Evolutionary conservation across 495 filamentous ascomycete genomes (phyloP), one percentile per base, ranked within the genome.

Genomic region (Penicillium bovifimosum): DNA sequence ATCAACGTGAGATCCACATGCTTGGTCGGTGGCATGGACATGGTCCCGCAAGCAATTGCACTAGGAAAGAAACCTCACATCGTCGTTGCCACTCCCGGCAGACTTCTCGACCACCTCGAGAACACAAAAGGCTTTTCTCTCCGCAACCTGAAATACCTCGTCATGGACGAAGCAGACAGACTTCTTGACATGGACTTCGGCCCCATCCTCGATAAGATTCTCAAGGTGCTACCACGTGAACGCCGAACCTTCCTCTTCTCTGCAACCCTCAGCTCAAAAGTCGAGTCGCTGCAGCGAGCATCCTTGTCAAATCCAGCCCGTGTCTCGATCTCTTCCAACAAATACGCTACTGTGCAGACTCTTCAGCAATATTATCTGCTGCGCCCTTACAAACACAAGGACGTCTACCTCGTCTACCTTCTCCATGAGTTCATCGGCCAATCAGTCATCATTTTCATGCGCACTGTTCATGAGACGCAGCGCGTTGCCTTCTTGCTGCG

Each of bases 71-170:
- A 90, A 52, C 92, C 92, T 3, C 92, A 97, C 53, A 83, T 96
- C 10, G 66, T 96, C 31, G 74, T 79, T 40, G 93, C 92, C 0
- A 96, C 93, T 0, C 93, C 93, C 0, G 92, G 93, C 42, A 82
- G 93, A 46, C 71, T 98, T 9, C 75, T 96, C 2, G 93, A 98
- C 60, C 93, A 98, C 65, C 74, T 96, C 9, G 91, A 98, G 67
- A 96, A 96, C 65, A 98, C 93, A 6, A 96, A 95, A 65, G 92
- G 93, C 8, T 98, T 98, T 68, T 88, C 84, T 7, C 71, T 96
- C 33, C 80, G 83, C 6, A 73, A 72, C 13, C 72, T 96, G 4
- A 89, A 90, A 60, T 95, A 91, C 59, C 79, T 96, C 1, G 90
- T 95, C 32, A 89, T 96, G 81, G 93, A 96, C 58, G 93, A 98